These are phyloP conservation scores for Hanseniaspora uvarum DNA, from an alignment of 1,139 yeast species.

Conservation along the genomic window DNA sequence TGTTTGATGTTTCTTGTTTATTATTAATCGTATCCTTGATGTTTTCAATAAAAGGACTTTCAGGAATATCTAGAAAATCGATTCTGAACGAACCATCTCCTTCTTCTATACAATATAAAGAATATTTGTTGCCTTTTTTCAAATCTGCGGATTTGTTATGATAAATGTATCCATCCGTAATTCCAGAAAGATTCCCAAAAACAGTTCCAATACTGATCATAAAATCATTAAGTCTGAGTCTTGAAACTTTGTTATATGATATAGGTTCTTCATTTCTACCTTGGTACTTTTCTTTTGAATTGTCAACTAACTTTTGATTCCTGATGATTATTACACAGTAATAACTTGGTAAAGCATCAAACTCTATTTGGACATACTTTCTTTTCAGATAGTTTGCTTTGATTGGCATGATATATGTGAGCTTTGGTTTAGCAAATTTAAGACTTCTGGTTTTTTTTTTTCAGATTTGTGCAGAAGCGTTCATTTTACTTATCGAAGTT, in stretches of 20 bases:
- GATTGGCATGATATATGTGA: background rate
- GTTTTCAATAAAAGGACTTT: conserved; percentile 22
- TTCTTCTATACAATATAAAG: conserved; percentile 44
- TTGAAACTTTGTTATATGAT: conserved; percentile 31
- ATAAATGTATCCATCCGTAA: conserved; percentile 43
- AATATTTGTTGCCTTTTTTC: conserved; percentile 39
- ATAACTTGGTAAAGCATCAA: conserved; percentile 9
- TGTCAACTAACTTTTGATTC: background rate
- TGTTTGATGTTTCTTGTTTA: background rate
- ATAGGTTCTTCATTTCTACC: background rate
- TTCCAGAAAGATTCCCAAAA: conserved; percentile 48
- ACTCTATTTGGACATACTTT: conserved; percentile 9
- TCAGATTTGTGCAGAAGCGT: too few relatives aligned
- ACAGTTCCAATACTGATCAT: conserved; percentile 42
- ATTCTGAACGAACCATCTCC: conserved; percentile 42
- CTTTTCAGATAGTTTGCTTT: conserved; percentile 2
- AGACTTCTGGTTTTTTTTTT: too few relatives aligned
- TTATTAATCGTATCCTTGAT: conserved; percentile 12
- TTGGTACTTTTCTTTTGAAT: background rate
- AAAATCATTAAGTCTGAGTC: conserved; percentile 37
- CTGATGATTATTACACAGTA: conserved; percentile 6
- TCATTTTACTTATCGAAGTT: too few relatives aligned
- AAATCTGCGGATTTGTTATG: conserved; percentile 44
- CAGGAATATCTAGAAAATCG: conserved; percentile 44
- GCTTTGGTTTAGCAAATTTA: background rate